Base-by-base conservation (phyloP, 352 stramenopile genomes). In the Phytophthora nicotianae region DNA sequence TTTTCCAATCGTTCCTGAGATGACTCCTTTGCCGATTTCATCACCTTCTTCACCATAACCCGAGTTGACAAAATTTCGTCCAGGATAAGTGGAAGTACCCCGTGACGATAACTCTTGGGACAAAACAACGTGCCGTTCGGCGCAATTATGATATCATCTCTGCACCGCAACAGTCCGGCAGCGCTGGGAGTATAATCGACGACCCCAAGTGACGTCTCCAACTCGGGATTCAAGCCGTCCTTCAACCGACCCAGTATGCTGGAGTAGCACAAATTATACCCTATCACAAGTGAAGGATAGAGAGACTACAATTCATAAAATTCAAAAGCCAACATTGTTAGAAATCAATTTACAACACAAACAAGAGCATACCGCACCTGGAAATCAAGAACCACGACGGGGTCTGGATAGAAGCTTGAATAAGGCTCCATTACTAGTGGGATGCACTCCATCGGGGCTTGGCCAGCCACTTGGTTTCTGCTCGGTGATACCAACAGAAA, bases 191-290 rank as follows among this genome's bases (percentile, higher is more conserved):
- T 45, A 33, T 84, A 88, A 46, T 86, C 64, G 3, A 88, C 53
- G 1, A 94, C 88, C 3, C 88, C 88, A 45, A 96, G 66, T 2
- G 70, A 69, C 5, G 65, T 54, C 50, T 96, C 86, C 6, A 96
- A 45, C 20, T 91, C 79, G 10, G 79, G 62, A 21, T 92, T 76
- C 11, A 91, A 51, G 4, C 88, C 86, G 63, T 93, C 82, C 8
- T 88, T 79, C 11, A 99, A 69, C 42, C 97, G 96, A 9, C 98
- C 97, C 29, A 98, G 75, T 42, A 96, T 87, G 16, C 92, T 99
- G 27, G 95, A 98, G 74, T 99, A 99, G 75, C 98, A 99, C 5
- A 99, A 71, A 76, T 99, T 99, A 73, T 99, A 99, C 19, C 91
- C 97, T 66, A 99, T 99, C 7, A 99, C 91, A 35, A 99, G 94